These are phyloP conservation scores for Argentina anserina DNA, from an alignment of 306 rosid genomes.

Conservation along the genomic window DNA sequence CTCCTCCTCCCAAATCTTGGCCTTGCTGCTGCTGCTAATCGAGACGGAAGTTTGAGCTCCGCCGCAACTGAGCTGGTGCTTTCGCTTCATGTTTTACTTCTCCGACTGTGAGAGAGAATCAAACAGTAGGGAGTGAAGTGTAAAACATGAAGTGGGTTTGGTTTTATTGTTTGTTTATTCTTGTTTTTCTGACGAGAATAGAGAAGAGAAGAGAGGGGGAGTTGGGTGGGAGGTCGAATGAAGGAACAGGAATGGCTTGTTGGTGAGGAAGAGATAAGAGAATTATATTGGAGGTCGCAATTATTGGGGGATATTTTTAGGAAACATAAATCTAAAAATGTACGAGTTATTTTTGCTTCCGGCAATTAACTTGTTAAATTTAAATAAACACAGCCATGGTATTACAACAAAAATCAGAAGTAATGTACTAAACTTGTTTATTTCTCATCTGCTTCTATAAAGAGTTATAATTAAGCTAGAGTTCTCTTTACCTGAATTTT, in stretches of 20 bases:
- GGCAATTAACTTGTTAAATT: too few species aligned
- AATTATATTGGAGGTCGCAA: conserved; percentile 48
- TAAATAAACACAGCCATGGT: too few species aligned
- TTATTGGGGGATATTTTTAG: conserved; percentile 27
- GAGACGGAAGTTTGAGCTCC: too few species aligned
- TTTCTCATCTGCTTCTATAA: too few species aligned
- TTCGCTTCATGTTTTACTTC: conserved; percentile 64
- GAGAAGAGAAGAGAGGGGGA: neutral
- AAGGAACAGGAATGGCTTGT: conserved; percentile 15
- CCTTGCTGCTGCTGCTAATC: conserved; percentile 36
- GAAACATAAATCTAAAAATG: too few species aligned
- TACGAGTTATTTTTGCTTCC: too few species aligned
- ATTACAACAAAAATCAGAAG: too few species aligned
- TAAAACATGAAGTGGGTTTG: conserved; percentile 16
- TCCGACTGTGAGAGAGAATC: too few species aligned
- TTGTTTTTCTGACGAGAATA: neutral
- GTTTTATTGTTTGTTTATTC: neutral
- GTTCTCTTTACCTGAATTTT: too few species aligned
- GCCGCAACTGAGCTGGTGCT: conserved; percentile 23
- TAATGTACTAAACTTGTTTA: too few species aligned
- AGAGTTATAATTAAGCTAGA: too few species aligned
- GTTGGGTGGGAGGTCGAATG: conserved; percentile 34
- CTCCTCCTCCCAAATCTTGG: conserved; percentile 46
- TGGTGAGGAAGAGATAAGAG: conserved; percentile 58
- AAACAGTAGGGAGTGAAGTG: neutral